Conservation (phyloP, 1,284 basidiomycete genomes). For the Boletus semigastroideus region DNA sequence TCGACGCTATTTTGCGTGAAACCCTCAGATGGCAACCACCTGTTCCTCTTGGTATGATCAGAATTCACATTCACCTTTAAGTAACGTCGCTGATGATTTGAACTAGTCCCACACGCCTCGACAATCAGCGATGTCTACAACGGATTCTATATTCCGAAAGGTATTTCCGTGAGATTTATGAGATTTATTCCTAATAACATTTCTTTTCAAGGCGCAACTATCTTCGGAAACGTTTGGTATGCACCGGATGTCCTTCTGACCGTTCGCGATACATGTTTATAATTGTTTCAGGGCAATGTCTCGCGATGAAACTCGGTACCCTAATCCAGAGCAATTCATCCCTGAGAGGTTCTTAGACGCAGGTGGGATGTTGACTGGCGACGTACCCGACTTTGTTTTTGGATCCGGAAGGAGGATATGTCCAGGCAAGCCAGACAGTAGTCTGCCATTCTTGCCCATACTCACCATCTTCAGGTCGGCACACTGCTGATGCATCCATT, state of each 20-base stretch:
- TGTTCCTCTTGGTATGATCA: constrained; percentile 22
- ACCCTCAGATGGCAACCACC: constrained; percentile 30
- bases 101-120: constrained; percentile 20
- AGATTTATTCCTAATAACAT: neutral
- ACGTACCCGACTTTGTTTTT: constrained; percentile 17
- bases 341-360: constrained; percentile 27
- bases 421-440: constrained; percentile 12
- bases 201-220: constrained; percentile 9
- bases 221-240: constrained; percentile 28
- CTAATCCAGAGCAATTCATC: constrained; percentile 20
- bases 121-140: constrained; percentile 24
- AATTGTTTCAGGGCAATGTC: constrained; percentile 24
- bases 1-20: constrained; percentile 42
- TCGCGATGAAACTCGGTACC: constrained; percentile 23
- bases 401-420: constrained; percentile 29
- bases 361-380: constrained; percentile 17
- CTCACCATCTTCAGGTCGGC: constrained; percentile 12
- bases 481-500: constrained; percentile 18
- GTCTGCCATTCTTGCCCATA: neutral
- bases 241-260: neutral
- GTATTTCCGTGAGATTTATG: constrained; percentile 3
- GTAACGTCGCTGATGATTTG: neutral
- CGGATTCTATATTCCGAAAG: constrained; percentile 30
- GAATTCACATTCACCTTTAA: neutral
- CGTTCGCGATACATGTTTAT: neutral